Percentiles rank a stretch among this genome's conserved stretches.
Evolutionary conservation across 306 rosid species (phyloP).

Genomic region (Acacia confusa): DNA sequence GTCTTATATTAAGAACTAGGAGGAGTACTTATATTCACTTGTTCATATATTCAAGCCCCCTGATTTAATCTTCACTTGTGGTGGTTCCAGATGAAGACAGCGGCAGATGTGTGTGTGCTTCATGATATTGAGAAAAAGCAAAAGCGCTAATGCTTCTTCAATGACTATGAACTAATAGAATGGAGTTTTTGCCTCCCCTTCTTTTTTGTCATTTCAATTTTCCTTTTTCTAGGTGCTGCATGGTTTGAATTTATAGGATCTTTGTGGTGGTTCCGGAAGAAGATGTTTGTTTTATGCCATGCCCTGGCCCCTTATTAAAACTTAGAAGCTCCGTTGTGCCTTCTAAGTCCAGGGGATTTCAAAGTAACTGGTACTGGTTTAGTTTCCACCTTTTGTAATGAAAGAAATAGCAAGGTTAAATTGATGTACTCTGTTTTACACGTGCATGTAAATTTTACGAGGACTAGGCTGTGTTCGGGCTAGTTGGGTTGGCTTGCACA

Average conservation of each 20-base stretch:
- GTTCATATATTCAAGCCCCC: conserved; percentile 14
- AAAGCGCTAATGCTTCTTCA: conserved; percentile 47
- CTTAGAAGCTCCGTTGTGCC: background rate
- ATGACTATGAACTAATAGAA: background rate
- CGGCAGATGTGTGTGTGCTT: conserved; percentile 77
- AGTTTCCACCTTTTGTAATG: conserved; percentile 32
- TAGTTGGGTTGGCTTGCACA: background rate
- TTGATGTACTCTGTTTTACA: conserved; percentile 19
- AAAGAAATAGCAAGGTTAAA: conserved; percentile 28
- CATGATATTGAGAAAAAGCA: conserved; percentile 68
- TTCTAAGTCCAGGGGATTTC: background rate
- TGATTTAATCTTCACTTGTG: conserved; percentile 23
- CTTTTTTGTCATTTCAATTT: background rate
- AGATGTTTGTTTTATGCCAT: background rate
- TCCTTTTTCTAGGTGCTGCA: background rate
- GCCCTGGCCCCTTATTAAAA: background rate
- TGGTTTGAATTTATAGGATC: background rate
- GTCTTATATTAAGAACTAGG: too few relatives aligned
- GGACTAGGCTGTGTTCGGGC: background rate
- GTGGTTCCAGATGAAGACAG: conserved; percentile 80
- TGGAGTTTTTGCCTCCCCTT: background rate
- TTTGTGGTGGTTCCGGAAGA: background rate
- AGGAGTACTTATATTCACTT: conserved; percentile 1
- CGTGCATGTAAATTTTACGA: conserved; percentile 21
- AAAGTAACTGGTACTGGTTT: conserved; percentile 1